These are phyloP conservation scores for Mallotus repandus DNA, from an alignment of 441 rosid genomes.

Conservation along the genomic window DNA sequence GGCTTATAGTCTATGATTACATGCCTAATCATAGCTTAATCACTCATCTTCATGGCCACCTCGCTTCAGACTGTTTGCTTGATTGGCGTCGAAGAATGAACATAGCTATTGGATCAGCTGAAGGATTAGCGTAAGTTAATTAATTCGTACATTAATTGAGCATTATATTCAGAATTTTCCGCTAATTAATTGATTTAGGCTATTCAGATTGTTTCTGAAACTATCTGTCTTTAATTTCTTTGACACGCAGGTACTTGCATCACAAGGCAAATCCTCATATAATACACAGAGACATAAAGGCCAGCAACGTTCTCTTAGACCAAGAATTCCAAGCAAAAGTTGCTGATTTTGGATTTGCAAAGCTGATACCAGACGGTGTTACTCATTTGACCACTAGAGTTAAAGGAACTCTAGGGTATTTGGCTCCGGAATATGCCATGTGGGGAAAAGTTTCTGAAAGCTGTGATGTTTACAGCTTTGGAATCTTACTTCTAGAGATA, in stretches of 20 bases:
- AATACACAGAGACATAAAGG: constrained; percentile 72
- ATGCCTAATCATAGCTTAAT: constrained; percentile 86
- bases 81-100: constrained; percentile 70
- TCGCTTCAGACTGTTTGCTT: constrained; percentile 71
- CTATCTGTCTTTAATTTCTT: not conserved
- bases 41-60: constrained; percentile 86
- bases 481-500: constrained; percentile 61
- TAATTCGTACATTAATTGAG: not conserved
- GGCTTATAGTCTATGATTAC: constrained; percentile 85
- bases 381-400: constrained; percentile 70
- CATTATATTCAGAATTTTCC: not conserved
- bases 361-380: constrained; percentile 67
- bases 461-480: constrained; percentile 77
- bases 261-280: constrained; percentile 82
- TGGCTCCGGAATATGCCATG: constrained; percentile 77
- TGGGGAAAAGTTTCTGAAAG: constrained; percentile 76
- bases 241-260: constrained; percentile 66
- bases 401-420: constrained; percentile 71
- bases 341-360: constrained; percentile 82
- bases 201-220: not conserved
- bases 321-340: constrained; percentile 65
- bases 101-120: constrained; percentile 80
- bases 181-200: not conserved
- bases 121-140: constrained; percentile 74
- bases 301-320: constrained; percentile 70